Conservation (phyloP, 2,329 filamentous ascomycete genomes). For the Plectosphaerella plurivora region DNA sequence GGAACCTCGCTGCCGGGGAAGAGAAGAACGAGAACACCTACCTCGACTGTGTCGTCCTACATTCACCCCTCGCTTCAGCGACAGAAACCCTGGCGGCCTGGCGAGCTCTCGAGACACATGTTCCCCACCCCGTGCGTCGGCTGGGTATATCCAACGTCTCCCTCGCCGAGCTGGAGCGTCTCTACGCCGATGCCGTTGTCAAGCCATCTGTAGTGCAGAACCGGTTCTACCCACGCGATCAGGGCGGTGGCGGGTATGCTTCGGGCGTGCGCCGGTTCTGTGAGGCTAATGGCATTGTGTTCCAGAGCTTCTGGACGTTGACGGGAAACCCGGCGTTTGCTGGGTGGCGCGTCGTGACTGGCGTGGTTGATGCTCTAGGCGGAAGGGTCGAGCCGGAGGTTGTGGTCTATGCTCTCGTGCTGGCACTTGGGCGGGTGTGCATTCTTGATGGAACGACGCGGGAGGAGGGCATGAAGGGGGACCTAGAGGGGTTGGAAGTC, state of each 20-base stretch:
- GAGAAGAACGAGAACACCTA: constrained; percentile 29
- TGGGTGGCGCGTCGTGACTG: constrained; percentile 37
- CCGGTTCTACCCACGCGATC: constrained; percentile 52
- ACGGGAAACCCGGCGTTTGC: constrained; percentile 39
- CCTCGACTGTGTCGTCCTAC: constrained; percentile 72
- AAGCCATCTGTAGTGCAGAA: constrained; percentile 67
- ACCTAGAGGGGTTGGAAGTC: constrained; percentile 37
- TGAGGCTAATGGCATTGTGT: constrained; percentile 33
- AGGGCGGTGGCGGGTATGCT: constrained; percentile 42
- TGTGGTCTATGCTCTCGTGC: constrained; percentile 42
- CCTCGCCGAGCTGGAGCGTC: constrained; percentile 46
- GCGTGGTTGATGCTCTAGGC: constrained; percentile 36
- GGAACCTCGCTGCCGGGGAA: constrained; percentile 44
- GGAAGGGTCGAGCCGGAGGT: constrained; percentile 27
- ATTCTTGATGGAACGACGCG: constrained; percentile 43
- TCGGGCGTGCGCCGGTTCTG: constrained; percentile 50
- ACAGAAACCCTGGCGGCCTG: constrained; percentile 59
- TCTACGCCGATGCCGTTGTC: constrained; percentile 39
- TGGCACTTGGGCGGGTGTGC: constrained; percentile 37
- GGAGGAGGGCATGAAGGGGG: constrained; percentile 42
- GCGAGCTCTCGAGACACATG: constrained; percentile 53
- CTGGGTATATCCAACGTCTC: constrained; percentile 74
- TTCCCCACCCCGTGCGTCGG: constrained; percentile 58
- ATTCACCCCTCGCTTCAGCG: constrained; percentile 48
- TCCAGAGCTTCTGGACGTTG: constrained; percentile 53